Conservation (phyloP, 805 yeast species). For the Ogataea neopini region DNA sequence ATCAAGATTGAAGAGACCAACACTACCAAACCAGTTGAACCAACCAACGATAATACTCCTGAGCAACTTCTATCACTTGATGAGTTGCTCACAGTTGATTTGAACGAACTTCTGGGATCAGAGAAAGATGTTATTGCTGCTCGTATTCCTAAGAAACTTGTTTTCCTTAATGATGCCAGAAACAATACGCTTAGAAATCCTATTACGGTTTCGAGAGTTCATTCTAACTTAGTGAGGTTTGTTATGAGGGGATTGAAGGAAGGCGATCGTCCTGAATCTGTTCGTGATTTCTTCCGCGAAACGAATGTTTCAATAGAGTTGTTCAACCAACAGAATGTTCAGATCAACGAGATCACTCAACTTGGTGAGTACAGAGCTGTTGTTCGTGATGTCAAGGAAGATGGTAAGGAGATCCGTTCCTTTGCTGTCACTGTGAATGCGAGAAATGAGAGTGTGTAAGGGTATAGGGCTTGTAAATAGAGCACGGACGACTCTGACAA, state of each 20-base stretch:
- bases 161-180: conserved; percentile 28
- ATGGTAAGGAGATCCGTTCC: conserved; percentile 18
- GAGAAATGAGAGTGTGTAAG: conserved; percentile 15
- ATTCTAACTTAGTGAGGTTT: conserved; percentile 14
- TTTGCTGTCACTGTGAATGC: conserved; percentile 27
- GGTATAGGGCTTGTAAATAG: conserved; percentile 9
- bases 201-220: conserved; percentile 14
- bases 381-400: conserved; percentile 20
- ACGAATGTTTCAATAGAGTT: conserved; percentile 21
- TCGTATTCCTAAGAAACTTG: conserved; percentile 30
- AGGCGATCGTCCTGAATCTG: conserved; percentile 15
- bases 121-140: conserved; percentile 25
- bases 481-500: conserved; percentile 1
- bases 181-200: conserved; percentile 21
- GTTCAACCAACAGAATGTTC: conserved; percentile 15
- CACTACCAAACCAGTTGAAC: background rate
- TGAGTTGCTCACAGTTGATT: conserved; percentile 29
- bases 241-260: conserved; percentile 14
- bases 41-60: background rate
- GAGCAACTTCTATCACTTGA: conserved; percentile 26
- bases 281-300: conserved; percentile 25
- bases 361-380: conserved; percentile 28
- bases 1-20: conserved; percentile 2
- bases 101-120: conserved; percentile 22
- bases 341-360: conserved; percentile 17